phyloP scores from a whole-genome alignment of 208 protist species.

The Trypanosoma cruzi region DNA sequence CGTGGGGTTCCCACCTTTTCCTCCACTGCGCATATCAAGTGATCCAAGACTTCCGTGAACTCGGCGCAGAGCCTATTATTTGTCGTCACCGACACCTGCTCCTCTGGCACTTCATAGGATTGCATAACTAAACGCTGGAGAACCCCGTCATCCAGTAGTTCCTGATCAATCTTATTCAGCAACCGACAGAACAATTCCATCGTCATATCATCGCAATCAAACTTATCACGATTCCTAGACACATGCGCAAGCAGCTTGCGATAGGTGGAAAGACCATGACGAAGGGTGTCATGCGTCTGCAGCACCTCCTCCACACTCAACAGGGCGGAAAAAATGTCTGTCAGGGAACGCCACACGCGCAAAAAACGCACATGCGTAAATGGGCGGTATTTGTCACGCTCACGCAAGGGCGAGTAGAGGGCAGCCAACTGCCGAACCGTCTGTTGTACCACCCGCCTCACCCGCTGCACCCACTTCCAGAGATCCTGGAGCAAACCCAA shows the following conservation, averaged over 20 bases:
- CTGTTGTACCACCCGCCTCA: slow-evolving; percentile 64
- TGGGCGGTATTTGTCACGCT: slow-evolving; percentile 30
- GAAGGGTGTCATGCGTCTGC: slow-evolving; percentile 58
- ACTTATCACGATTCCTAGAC: slow-evolving; percentile 36
- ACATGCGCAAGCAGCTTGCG: slow-evolving; percentile 66
- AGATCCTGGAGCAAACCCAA: slow-evolving; percentile 77
- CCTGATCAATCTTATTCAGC: slow-evolving; percentile 54
- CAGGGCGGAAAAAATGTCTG: slow-evolving; percentile 67
- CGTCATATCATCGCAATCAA: slow-evolving; percentile 43
- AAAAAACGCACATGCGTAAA: slow-evolving; percentile 60
- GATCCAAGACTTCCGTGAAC: slow-evolving; percentile 43
- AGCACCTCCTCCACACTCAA: slow-evolving; percentile 87
- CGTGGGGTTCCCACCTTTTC: slow-evolving; percentile 29
- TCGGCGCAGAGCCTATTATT: slow-evolving; percentile 67
- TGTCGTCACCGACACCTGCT: slow-evolving; percentile 32
- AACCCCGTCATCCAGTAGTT: slow-evolving; percentile 76
- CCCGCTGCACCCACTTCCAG: slow-evolving; percentile 75
- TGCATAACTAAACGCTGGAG: slow-evolving; percentile 60
- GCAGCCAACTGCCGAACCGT: slow-evolving; percentile 77
- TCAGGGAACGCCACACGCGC: slow-evolving; percentile 67
- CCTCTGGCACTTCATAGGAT: slow-evolving; percentile 55
- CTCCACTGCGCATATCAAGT: slow-evolving; percentile 29
- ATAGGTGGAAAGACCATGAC: slow-evolving; percentile 59
- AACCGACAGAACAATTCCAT: slow-evolving; percentile 57
- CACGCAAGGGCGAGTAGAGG: slow-evolving; percentile 47